These are phyloP conservation scores for Aspergillus sp. DNA, from an alignment of 2,329 filamentous ascomycete species.

Conservation along the genomic window DNA sequence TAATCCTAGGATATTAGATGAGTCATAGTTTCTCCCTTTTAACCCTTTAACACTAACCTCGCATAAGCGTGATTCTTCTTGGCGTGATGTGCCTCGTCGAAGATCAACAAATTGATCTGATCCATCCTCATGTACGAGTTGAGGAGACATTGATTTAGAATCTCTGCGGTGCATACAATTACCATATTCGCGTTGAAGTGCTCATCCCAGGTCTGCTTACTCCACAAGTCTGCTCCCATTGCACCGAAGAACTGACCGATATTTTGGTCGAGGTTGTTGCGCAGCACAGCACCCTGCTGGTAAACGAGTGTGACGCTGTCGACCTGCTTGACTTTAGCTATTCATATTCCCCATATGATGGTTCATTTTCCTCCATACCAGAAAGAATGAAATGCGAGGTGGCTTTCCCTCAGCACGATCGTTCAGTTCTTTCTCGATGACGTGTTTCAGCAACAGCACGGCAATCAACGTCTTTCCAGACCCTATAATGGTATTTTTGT, in stretches of 20 bases:
- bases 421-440: constrained; percentile 70
- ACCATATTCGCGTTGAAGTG: constrained; percentile 64
- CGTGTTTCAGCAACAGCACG: constrained; percentile 70
- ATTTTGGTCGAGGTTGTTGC: constrained; percentile 70
- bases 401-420: constrained; percentile 54
- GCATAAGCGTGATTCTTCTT: constrained; percentile 93
- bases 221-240: constrained; percentile 57
- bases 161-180: constrained; percentile 86
- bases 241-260: constrained; percentile 69
- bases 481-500: constrained; percentile 42
- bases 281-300: constrained; percentile 78
- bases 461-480: constrained; percentile 97
- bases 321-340: constrained; percentile 43
- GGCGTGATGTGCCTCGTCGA: constrained; percentile 93
- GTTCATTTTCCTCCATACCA: constrained; percentile 45
- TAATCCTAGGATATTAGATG: constrained; percentile 51
- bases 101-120: constrained; percentile 82
- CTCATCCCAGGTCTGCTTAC: constrained; percentile 52
- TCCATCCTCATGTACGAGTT: constrained; percentile 73
- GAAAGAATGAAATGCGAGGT: constrained; percentile 71
- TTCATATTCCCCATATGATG: background rate
- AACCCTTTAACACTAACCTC: constrained; percentile 34
- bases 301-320: constrained; percentile 85
- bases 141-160: constrained; percentile 70
- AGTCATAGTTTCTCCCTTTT: constrained; percentile 1